Conservation (phyloP, 2,329 filamentous ascomycete species). For the Penicillium hesseltinei region DNA sequence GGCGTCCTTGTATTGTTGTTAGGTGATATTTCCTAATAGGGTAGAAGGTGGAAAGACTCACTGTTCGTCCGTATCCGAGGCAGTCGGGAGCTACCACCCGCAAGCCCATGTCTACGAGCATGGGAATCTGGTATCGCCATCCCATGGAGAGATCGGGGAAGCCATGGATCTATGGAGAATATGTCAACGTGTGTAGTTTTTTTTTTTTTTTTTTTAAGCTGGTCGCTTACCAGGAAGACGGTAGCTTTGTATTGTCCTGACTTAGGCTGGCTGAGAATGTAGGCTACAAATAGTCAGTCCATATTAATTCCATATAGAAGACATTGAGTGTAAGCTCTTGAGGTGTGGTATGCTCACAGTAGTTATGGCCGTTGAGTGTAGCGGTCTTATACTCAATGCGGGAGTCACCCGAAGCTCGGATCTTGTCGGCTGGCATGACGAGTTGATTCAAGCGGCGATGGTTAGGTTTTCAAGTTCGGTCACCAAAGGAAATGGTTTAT, state of each 20-base stretch:
- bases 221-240: constrained; percentile 51
- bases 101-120: constrained; percentile 68
- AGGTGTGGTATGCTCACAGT: constrained; percentile 48
- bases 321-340: neutral
- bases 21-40: neutral
- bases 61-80: constrained; percentile 80
- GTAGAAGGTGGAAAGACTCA: constrained; percentile 27
- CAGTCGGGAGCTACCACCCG: constrained; percentile 82
- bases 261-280: constrained; percentile 52
- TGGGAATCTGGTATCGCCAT: constrained; percentile 87
- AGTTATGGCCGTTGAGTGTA: constrained; percentile 66
- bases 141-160: constrained; percentile 80
- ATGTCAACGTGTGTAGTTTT: neutral
- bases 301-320: too few relatives aligned
- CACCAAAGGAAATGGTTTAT: neutral
- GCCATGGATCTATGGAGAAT: constrained; percentile 61
- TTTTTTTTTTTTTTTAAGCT: neutral
- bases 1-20: constrained; percentile 51
- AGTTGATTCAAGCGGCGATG: neutral
- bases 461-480: neutral
- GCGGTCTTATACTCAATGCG: constrained; percentile 64
- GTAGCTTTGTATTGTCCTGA: constrained; percentile 48
- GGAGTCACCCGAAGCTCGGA: constrained; percentile 61
- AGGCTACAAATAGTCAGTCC: constrained; percentile 38
- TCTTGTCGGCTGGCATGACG: constrained; percentile 59